Base-by-base conservation (phyloP, 495 filamentous ascomycete species). In the Margaritispora aquatica region DNA sequence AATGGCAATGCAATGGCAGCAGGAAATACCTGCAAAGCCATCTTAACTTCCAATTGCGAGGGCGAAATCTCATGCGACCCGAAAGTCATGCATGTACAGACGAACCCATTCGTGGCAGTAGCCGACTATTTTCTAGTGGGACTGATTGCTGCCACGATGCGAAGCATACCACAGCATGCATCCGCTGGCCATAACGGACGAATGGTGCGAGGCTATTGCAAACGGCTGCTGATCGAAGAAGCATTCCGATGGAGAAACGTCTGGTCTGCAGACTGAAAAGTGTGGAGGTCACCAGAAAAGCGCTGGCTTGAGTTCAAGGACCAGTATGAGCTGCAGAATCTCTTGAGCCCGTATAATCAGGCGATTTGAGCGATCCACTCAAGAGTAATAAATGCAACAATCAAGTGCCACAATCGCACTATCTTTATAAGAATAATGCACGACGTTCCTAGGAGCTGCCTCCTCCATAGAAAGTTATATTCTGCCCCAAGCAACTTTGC, bases 91-190 rank as follows among this genome's bases (percentile, higher is more conserved):
- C 58, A 66, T 24, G 26, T 23, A 36, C 41, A 63, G 61, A 55
- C 58, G 54, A 61, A 55, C 51, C 54, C 54, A 67, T 57, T 57
- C 50, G 54, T 23, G 54, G 38, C 48, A 53, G 36, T 54, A 34
- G 49, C 49, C 48, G 49, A 24, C 5, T 51, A 51, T 50, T 65
- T n/a, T n/a, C n/a, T n/a, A n/a, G 59, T 63, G 61, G 56, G 59
- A 52, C 21, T 51, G 20, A 50, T 27, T 53, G 57, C 57, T 62
- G 65, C 58, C 59, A 63, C 62, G 65, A 65, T 61, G 62, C 65
- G 59, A 59, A 64, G 57, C 59, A 64, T 60, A 55, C 52, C n/a
- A 57, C 44, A 49, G 50, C 51, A 59, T 64, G 58, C 55, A 58
- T 31, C 44, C 19, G 38, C 38, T 17, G 11, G 38, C 19, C 38